Evolutionary conservation across 345 rosid genomes (phyloP), one percentile per base, ranked within the genome.

Genomic region (Eucalyptus marginata): DNA sequence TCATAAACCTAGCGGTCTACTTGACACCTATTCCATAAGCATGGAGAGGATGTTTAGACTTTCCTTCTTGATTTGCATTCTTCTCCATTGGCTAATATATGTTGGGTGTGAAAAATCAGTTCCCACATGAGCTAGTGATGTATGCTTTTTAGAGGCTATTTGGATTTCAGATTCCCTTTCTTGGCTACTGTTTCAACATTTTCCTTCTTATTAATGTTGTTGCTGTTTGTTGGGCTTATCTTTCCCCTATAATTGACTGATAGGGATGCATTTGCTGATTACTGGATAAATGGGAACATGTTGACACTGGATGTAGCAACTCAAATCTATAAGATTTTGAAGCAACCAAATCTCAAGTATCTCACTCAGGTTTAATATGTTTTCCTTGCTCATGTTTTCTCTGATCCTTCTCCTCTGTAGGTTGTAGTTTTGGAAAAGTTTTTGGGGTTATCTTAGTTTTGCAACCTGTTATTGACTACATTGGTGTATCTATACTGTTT

Each of bases 251-350:
- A 49, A 86, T 88, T 89, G 91, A 29, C 86, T 58, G 88, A 87
- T 68, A 97, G 99, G 95, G 97, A 96, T 80, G 94, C 93, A 44
- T 96, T 96, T 90, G 90, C 91, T 89, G 91, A 93, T 87, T 96
- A 94, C 91, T 97, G 99, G 99, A 90, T 96, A 89, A 94, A 93
- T 90, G 89, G 94, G 68, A 94, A 96, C 90, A 90, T 97, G 96
- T 90, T 96, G 91, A 91, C 94, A 15, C 90, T 95, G 98, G 98
- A 96, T 89, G 51, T 85, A 89, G 94, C 95, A 43, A 93, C 96
- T 76, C 96, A 95, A 90, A 92, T 95, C 50, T 96, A 92, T 90
- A 93, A 89, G 87, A 93, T 97, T 91, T 89, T 97, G 87, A 96
- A 95, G 94, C 96, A 94, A 89, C 96, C 97, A 90, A 94, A 92